These are phyloP conservation scores for Wickerhamomyces chambardii DNA, from an alignment of 805 yeast genomes.

Conservation along the genomic window DNA sequence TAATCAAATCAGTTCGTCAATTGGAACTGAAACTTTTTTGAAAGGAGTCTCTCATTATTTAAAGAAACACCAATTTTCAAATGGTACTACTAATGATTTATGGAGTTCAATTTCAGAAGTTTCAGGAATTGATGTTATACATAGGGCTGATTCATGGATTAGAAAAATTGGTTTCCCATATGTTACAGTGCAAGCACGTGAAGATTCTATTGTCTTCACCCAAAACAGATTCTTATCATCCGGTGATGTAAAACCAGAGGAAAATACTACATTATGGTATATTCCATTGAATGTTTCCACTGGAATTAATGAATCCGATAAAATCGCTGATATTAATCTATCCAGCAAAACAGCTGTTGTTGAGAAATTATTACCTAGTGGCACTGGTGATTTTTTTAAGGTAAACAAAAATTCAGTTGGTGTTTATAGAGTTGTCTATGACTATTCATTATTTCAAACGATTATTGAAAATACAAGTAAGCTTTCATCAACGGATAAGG, in stretches of 20 bases:
- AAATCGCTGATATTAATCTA: constrained; percentile 43
- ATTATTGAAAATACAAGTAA: constrained; percentile 47
- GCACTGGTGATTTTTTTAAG: constrained; percentile 41
- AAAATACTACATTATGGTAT: constrained; percentile 58
- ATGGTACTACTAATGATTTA: constrained; percentile 65
- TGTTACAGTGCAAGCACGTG: constrained; percentile 47
- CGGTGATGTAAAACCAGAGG: constrained; percentile 66
- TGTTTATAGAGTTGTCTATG: constrained; percentile 64
- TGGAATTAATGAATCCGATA: constrained; percentile 41
- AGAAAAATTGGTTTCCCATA: constrained; percentile 74
- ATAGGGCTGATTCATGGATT: constrained; percentile 72
- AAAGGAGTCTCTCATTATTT: constrained; percentile 73
- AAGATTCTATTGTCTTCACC: constrained; percentile 38
- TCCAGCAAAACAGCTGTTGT: constrained; percentile 37
- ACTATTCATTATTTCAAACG: constrained; percentile 51
- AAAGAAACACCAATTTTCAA: constrained; percentile 66
- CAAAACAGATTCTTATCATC: constrained; percentile 70
- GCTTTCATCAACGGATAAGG: constrained; percentile 63
- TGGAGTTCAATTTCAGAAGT: constrained; percentile 64
- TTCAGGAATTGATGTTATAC: constrained; percentile 60
- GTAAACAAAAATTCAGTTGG: constrained; percentile 69
- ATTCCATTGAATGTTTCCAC: constrained; percentile 36
- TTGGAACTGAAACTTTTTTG: constrained; percentile 66
- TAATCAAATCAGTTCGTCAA: constrained; percentile 67
- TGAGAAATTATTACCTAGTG: constrained; percentile 30